Evolutionary conservation across 2,329 filamentous ascomycete genomes (phyloP), one percentile per base, ranked within the genome.

Genomic region (Ophiostoma perfectum): DNA sequence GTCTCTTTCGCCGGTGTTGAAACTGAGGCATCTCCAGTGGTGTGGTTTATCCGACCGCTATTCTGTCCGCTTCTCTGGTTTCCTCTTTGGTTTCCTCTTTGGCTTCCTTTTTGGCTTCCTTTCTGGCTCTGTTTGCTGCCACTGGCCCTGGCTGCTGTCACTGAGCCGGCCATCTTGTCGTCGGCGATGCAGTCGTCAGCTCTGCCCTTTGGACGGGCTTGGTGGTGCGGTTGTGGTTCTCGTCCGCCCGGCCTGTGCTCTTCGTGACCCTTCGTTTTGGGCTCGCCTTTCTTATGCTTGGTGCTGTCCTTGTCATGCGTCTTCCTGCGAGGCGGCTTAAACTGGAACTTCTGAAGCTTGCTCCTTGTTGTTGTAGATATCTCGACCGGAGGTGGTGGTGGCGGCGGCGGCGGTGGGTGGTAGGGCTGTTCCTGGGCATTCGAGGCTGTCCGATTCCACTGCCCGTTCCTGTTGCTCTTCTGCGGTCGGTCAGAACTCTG

Each of bases 341-440:
- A 88, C 68, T 85, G 84, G 74, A 85, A 86, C 44, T 78, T 78
- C 69, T 82, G 84, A 44, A 89, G 80, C 73, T 88, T 89, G 71
- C 79, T 84, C 74, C 85, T 88, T 11, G 87, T 87, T 8, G 80
- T 80, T 44, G 84, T 81, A 52, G 87, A 88, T 12, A 87, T 80
- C 18, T 83, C 81, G 44, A 81, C 78, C 6, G 82, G 78, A 49
- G 77, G 79, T 11, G 74, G 75, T 52, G 81, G 68, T 4, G 70
- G 70, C 5, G 49, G 68, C 27, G 69, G 71, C 75, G 58, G 78
- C 55, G 76, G 78, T 11, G 58, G 47, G 16, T 42, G 60, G 55
- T 66, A 64, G 4, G 62, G 45, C 74, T 77, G 49, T 76, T 75
- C 68, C 78, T 75, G 63, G 74, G 76, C 77, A 63, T 78, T 75